Evolutionary conservation across 306 rosid species (phyloP).

Genomic region (Rubus idaeus): DNA sequence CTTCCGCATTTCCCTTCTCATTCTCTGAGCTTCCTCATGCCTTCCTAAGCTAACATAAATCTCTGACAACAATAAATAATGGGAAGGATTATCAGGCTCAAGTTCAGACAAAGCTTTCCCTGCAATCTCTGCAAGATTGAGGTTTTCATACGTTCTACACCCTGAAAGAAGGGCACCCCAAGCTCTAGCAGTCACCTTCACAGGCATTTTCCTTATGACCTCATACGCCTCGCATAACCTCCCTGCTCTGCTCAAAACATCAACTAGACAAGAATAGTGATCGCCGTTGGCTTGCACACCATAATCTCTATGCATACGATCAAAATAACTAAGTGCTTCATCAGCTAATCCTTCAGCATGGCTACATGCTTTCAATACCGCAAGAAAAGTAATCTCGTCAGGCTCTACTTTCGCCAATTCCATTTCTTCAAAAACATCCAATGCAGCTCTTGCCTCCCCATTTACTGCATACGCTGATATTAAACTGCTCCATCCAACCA

Average conservation of each 20-base stretch:
- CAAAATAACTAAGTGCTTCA: slow-evolving; percentile 59
- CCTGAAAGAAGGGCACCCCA: slow-evolving; percentile 88
- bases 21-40: slow-evolving; percentile 58
- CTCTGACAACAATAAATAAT: slow-evolving; percentile 60
- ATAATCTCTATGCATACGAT: slow-evolving; percentile 46
- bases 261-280: slow-evolving; percentile 79
- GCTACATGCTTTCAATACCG: slow-evolving; percentile 70
- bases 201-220: slow-evolving; percentile 65
- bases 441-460: slow-evolving; percentile 62
- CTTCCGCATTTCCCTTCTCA: slow-evolving; percentile 56
- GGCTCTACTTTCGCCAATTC: slow-evolving; percentile 54
- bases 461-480: slow-evolving; percentile 72
- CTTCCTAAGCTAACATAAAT: slow-evolving; percentile 70
- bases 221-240: slow-evolving; percentile 65
- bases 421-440: slow-evolving; percentile 52
- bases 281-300: slow-evolving; percentile 60
- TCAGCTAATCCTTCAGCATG: slow-evolving; percentile 65
- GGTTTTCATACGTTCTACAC: slow-evolving; percentile 63
- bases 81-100: slow-evolving; percentile 78
- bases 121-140: slow-evolving; percentile 66
- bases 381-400: slow-evolving; percentile 67
- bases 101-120: slow-evolving; percentile 59
- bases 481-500: slow-evolving; percentile 74
- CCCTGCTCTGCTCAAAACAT: slow-evolving; percentile 76
- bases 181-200: slow-evolving; percentile 67